Evolutionary conservation across 2,329 filamentous ascomycete species (phyloP), one percentile per base, ranked within the genome.

Genomic region (Fusarium keratoplasticum): DNA sequence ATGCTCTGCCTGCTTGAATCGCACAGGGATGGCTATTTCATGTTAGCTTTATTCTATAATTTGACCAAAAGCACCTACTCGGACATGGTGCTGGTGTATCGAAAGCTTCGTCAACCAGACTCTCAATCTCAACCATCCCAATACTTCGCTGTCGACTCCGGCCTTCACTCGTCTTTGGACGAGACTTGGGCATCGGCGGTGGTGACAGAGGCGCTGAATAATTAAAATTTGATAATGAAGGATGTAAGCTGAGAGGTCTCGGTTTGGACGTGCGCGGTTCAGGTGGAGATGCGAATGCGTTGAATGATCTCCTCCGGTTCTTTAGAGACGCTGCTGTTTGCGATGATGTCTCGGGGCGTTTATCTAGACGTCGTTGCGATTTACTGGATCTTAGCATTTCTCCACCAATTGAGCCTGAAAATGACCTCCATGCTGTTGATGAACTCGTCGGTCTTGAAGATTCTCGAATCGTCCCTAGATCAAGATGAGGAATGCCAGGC

Each of bases 221-320:
- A 20, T 70, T 54, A 20, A 76, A 71, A 22, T 64, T 76, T 2
- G 77, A 71, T 4, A 73, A 38, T 2, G 76, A 78, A 6, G 68
- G 73, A 27, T 76, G 72, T 2, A 79, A 33, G 35, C 70, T 79
- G 16, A 78, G 59, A 2, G 77, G 76, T 29, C 77, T 61, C 1
- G 76, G 77, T 18, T 69, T 78, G 5, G 60, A 57, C 57, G 52
- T 57, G 27, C 69, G 66, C 20, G 55, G 35, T 16, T 69, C 64
- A 31, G 63, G 38, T 10, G 69, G 33, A 11, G 72, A 72, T 54
- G 75, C 66, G 31, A 76, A 72, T 14, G 76, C 63, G 16, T 76
- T 77, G 52, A 79, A 77, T 0, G 77, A 79, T 57, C 61, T 73
- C 25, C 77, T 75, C 22, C 77, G 73, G 14, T 77, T 68, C 14